Percentiles rank a stretch among this genome's conserved stretches.
phyloP scores from a whole-genome alignment of 306 rosid genomes.

The Quercus robur region DNA sequence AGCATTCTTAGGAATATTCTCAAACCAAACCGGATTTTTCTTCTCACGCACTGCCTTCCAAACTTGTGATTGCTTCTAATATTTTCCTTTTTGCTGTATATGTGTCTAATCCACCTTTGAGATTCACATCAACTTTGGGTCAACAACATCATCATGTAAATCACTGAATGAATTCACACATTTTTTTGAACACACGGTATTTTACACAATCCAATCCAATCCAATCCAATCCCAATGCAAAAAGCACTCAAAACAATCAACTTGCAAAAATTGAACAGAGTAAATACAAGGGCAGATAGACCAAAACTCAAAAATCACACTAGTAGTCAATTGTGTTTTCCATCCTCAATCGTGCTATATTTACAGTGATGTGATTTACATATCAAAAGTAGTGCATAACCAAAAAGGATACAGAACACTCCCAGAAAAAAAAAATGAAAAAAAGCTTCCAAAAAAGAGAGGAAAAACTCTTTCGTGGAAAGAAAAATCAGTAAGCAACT shows the following conservation, averaged over 20 bases:
- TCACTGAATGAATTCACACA: not conserved
- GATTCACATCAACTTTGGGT: not conserved
- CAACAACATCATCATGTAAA: no score
- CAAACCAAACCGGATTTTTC: no score
- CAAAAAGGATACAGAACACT: conserved; percentile 9
- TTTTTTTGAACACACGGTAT: not conserved
- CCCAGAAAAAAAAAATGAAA: not conserved
- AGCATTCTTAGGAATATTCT: no score
- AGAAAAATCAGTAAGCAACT: not conserved
- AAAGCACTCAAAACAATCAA: not conserved
- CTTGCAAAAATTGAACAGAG: not conserved
- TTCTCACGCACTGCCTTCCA: not conserved
- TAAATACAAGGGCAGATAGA: not conserved
- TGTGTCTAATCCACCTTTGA: not conserved
- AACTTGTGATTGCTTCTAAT: not conserved
- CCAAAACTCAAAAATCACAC: not conserved
- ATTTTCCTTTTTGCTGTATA: not conserved
- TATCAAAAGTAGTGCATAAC: conserved; percentile 21
- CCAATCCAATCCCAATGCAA: not conserved
- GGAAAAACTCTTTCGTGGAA: conserved; percentile 4
- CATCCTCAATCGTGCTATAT: conserved; percentile 18
- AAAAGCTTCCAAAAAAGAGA: not conserved
- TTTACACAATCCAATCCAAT: not conserved
- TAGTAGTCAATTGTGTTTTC: not conserved
- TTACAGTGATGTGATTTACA: conserved; percentile 13